Base-by-base conservation (phyloP, 2,329 filamentous ascomycete species). In the Fusarium bulbicola region DNA sequence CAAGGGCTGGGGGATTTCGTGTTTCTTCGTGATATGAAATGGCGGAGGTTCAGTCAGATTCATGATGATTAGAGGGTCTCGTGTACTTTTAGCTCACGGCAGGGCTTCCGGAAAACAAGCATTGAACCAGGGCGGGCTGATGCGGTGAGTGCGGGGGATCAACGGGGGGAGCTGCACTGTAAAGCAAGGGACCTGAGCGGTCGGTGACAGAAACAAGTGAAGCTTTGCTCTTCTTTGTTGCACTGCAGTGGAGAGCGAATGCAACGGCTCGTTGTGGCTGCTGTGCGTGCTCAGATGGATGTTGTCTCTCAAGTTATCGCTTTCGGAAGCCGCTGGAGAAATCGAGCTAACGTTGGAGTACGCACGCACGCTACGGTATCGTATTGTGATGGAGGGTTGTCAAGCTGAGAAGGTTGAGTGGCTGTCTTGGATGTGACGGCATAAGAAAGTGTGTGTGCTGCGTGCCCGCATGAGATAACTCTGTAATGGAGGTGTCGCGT, bases 141-240 rank as follows among this genome's bases (percentile, higher is more conserved):
- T 75, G 73, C 74, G 75, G 75, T 77, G 75, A 72, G 73, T 77
- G 75, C 73, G 75, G 74, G 75, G 73, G 68, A 66, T 70, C 52
- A 67, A 59, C 68, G 43, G n/a, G 46, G 42, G 37, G 43, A 28
- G 37, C 30, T 52, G 49, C 49, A 36, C 49, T 52, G 64, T 32
- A 32, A 42, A 57, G 45, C 42, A 43, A 49, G 42, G 42, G 36
- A 56, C 28, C 43, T 49, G 50, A 49, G 34, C 18, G 43, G 58
- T 36, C 46, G 57, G 46, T 59, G 49, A 61, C 70, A n/a, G 34
- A 21, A 26, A 40, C 30, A 28, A 26, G 49, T 72, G 63, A 63
- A 72, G 63, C 52, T 56, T 30, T 20, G 24, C 12, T 24, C 13
- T 49, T 7, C 14, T 32, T 50, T n/a, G 45, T 70, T 68, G n/a